phyloP scores from a whole-genome alignment of 2,329 filamentous ascomycete genomes.

The Fusarium fracticaudum region DNA sequence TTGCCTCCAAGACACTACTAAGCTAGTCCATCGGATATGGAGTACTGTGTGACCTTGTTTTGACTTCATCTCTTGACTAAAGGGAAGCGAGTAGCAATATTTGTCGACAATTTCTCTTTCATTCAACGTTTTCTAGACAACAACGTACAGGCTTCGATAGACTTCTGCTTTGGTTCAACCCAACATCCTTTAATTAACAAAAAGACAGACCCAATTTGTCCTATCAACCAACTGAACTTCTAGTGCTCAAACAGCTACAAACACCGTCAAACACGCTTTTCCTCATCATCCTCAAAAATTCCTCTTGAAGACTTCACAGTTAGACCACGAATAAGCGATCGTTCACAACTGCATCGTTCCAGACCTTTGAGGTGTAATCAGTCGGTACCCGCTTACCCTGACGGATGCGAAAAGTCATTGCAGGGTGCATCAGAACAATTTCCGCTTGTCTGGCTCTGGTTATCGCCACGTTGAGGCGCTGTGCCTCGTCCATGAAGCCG shows the following conservation, averaged over 20 bases:
- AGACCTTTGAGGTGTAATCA: conserved; percentile 43
- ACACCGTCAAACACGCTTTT: neutral
- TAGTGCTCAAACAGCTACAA: conserved; percentile 1
- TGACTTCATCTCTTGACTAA: conserved; percentile 14
- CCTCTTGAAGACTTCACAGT: neutral
- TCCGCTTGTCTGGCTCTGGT: conserved; percentile 57
- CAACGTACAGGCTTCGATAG: neutral
- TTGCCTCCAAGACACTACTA: neutral
- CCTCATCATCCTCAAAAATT: neutral
- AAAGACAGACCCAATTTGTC: conserved; percentile 6
- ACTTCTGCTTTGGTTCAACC: neutral
- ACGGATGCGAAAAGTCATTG: conserved; percentile 44
- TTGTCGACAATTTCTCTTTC: neutral
- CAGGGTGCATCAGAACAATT: conserved; percentile 55
- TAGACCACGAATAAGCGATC: conserved; percentile 37
- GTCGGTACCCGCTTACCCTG: conserved; percentile 27
- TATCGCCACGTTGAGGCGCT: conserved; percentile 57
- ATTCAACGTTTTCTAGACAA: conserved; percentile 4
- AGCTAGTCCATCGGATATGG: neutral
- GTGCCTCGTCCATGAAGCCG: conserved; percentile 55
- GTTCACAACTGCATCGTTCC: conserved; percentile 44
- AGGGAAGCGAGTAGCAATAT: neutral
- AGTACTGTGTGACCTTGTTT: conserved; percentile 19
- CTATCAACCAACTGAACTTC: conserved; percentile 7
- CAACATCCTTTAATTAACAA: neutral